phyloP scores from a whole-genome alignment of 768 basidiomycete species.

The Rhizopogon vinicolor region DNA sequence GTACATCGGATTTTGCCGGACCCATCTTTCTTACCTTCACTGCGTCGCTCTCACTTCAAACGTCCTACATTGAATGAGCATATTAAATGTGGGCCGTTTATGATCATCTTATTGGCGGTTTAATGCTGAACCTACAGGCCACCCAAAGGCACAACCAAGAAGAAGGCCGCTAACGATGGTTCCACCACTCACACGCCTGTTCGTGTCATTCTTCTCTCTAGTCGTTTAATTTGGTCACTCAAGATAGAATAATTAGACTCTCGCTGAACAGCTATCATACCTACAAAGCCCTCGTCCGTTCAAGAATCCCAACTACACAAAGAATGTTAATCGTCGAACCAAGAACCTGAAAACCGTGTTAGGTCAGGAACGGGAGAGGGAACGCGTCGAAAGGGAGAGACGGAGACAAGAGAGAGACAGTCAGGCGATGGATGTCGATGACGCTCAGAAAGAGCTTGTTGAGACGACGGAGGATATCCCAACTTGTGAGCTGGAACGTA shows the following conservation, averaged over 20 bases:
- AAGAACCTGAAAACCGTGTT: constrained; percentile 81
- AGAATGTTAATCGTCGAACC: constrained; percentile 66
- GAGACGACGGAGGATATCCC: constrained; percentile 55
- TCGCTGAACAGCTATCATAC: constrained; percentile 74
- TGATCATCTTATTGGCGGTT: not conserved
- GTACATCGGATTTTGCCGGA: too few relatives aligned
- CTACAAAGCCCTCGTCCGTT: constrained; percentile 68
- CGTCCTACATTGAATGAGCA: not conserved
- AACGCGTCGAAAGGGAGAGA: constrained; percentile 61
- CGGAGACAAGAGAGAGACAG: constrained; percentile 42
- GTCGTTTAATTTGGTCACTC: not conserved
- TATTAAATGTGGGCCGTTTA: not conserved
- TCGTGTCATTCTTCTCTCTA: not conserved
- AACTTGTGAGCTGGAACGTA: constrained; percentile 48
- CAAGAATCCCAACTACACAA: constrained; percentile 68
- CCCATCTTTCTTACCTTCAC: too few relatives aligned
- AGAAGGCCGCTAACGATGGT: constrained; percentile 5
- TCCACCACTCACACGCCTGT: constrained; percentile 18
- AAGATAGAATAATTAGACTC: constrained; percentile 39
- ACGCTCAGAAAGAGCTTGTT: constrained; percentile 15
- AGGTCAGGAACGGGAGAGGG: constrained; percentile 73
- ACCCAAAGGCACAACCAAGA: constrained; percentile 23
- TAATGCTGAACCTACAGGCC: constrained; percentile 15
- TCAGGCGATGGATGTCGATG: constrained; percentile 52
- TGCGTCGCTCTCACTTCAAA: too few relatives aligned